Evolutionary conservation across 1,284 basidiomycete genomes (phyloP).

Genomic region (Flammula alnicola): DNA sequence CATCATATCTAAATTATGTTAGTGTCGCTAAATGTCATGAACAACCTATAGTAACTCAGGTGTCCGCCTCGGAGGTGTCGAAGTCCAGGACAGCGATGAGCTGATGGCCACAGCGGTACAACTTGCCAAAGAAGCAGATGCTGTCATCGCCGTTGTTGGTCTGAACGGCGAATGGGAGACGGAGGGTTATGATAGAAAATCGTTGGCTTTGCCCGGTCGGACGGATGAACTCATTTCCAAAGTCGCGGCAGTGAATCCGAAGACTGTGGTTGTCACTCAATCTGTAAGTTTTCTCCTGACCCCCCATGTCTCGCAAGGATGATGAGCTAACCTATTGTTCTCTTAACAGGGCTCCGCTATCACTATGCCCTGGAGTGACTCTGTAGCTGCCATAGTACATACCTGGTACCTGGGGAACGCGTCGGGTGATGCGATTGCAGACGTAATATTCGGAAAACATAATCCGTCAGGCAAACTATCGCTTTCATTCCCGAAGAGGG

Average conservation of each 20-base stretch:
- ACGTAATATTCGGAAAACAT: conserved; percentile 78
- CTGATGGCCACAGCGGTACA: conserved; percentile 64
- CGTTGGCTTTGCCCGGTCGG: conserved; percentile 66
- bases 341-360: conserved; percentile 65
- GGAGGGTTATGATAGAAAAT: conserved; percentile 71
- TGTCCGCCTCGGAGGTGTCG: conserved; percentile 70
- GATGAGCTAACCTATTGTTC: too few species aligned
- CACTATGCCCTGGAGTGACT: conserved; percentile 75
- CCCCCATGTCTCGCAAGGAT: too few species aligned
- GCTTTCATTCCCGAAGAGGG: conserved; percentile 75
- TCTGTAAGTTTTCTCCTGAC: too few species aligned
- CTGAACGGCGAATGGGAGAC: conserved; percentile 82
- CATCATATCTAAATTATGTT: neutral
- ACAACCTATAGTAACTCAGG: conserved; percentile 49
- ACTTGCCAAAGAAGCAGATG: conserved; percentile 69
- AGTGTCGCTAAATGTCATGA: neutral
- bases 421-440: conserved; percentile 81
- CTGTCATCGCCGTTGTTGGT: conserved; percentile 73
- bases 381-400: conserved; percentile 70
- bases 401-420: conserved; percentile 87
- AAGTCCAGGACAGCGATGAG: conserved; percentile 57
- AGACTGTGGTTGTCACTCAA: conserved; percentile 80
- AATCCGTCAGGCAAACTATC: conserved; percentile 83
- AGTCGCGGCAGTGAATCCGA: conserved; percentile 68
- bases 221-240: conserved; percentile 74